Base-by-base conservation (phyloP, 805 yeast species). In the Zygosaccharomyces bisporus region DNA sequence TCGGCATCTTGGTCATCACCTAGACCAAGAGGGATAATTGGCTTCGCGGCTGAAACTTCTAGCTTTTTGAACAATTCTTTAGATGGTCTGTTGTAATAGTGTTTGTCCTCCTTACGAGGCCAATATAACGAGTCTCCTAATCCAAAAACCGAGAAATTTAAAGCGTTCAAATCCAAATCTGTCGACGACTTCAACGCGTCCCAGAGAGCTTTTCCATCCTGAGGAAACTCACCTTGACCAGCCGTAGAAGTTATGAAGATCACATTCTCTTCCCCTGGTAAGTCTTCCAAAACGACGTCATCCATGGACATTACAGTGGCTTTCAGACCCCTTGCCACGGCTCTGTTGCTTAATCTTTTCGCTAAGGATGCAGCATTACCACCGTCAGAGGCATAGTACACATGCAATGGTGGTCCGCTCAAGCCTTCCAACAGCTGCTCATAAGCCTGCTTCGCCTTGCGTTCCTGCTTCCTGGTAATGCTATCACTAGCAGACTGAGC, bases 1-100 rank as follows among this genome's bases (percentile, higher is more conserved):
- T 91, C 97, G 17, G 95, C 95, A 63, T 87, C 98, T 70, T 91
- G 98, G 62, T 91, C 98, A 66, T 91, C 97, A 68, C 98, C 98
- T 38, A 86, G 72, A 14, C 96, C 97, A 35, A 89, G 67, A 3
- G 84, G 86, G 45, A 79, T 76, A 43, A 91, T 69, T 47, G 79
- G 80, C 48, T 74, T 79, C 48, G 85, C 96, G 34, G 95, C 93
- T 47, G 87, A 73, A 46, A 83, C 69, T 51, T 69, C 70, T 50
- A 91, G 68, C 51, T 83, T 80, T 51, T 76, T 77, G 61, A 68
- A 72, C 51, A 91, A 69, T 64, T 89, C 96, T 52, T 75, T 75
- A 14, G 83, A 78, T 12, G 98, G 98, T 64, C 89, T 90, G 73
- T 91, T 91, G 70, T 88, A 91, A 70, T 86, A 91, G 64, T 86